Evolutionary conservation across 1,284 basidiomycete genomes (phyloP).

Genomic region (Naganishia albida): DNA sequence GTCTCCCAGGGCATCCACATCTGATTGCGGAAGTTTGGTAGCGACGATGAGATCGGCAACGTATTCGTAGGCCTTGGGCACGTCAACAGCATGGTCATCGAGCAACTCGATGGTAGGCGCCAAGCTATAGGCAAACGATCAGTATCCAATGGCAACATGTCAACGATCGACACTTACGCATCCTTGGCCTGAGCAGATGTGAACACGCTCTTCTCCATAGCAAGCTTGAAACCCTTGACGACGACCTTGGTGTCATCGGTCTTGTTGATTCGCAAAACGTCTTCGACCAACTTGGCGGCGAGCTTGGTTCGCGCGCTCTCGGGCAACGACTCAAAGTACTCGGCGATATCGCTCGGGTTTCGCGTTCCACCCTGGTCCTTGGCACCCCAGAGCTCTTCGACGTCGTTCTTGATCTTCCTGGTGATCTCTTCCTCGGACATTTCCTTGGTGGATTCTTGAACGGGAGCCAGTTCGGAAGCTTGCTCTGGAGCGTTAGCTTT

Average conservation of each 20-base stretch:
- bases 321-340: constrained; percentile 68
- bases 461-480: constrained; percentile 60
- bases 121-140: constrained; percentile 57
- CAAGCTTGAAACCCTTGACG: constrained; percentile 58
- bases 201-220: constrained; percentile 61
- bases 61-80: constrained; percentile 70
- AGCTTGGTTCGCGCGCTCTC: constrained; percentile 60
- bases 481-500: constrained; percentile 54
- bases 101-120: constrained; percentile 68
- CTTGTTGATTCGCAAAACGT: constrained; percentile 83
- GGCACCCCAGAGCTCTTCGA: constrained; percentile 57
- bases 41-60: constrained; percentile 26
- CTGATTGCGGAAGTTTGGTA: constrained; percentile 17
- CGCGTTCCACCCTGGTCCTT: constrained; percentile 52
- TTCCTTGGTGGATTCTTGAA: constrained; percentile 58
- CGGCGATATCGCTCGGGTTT: constrained; percentile 54
- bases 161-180: constrained; percentile 47
- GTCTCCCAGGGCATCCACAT: constrained; percentile 36
- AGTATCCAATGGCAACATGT: not conserved
- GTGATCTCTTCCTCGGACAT: constrained; percentile 70
- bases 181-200: constrained; percentile 63
- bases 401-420: constrained; percentile 67
- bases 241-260: constrained; percentile 79
- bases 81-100: constrained; percentile 85
- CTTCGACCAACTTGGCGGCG: constrained; percentile 78